Evolutionary conservation across 2,329 filamentous ascomycete genomes (phyloP).

Genomic region (Calonectria pauciramosa): DNA sequence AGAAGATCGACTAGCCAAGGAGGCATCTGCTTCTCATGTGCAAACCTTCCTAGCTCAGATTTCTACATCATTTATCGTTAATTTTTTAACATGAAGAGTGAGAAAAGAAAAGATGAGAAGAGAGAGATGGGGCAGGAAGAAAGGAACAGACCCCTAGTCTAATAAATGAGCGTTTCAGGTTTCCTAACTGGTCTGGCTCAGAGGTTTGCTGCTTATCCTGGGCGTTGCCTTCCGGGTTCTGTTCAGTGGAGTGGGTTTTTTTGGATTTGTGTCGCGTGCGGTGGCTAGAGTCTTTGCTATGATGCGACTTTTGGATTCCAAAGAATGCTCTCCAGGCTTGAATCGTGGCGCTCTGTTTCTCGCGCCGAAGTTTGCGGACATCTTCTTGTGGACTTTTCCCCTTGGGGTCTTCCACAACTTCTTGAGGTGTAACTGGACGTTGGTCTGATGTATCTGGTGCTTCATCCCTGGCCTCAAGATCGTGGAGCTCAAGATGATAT

Average conservation of each 20-base stretch:
- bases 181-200: conserved; percentile 11
- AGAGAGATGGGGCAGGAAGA: background rate
- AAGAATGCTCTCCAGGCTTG: conserved; percentile 44
- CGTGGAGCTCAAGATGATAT: conserved; percentile 44
- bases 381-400: background rate
- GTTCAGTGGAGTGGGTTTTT: conserved; percentile 21
- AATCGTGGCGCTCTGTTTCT: conserved; percentile 34
- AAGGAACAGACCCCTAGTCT: conserved; percentile 37
- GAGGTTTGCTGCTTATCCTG: conserved; percentile 12
- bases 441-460: conserved; percentile 30
- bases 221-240: conserved; percentile 16
- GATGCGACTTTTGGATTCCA: conserved; percentile 19
- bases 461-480: conserved; percentile 40
- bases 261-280: conserved; percentile 43
- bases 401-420: background rate
- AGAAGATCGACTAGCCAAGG: conserved; percentile 75
- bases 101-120: background rate
- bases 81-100: background rate
- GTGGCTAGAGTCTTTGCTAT: conserved; percentile 32
- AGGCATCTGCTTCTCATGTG: conserved; percentile 82
- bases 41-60: conserved; percentile 79
- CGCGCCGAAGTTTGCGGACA: conserved; percentile 26
- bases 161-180: conserved; percentile 24
- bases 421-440: conserved; percentile 25
- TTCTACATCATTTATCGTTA: conserved; percentile 51